These are phyloP conservation scores for Purpureocillium lavendulum DNA, from an alignment of 2,329 filamentous ascomycete genomes.

Conservation along the genomic window DNA sequence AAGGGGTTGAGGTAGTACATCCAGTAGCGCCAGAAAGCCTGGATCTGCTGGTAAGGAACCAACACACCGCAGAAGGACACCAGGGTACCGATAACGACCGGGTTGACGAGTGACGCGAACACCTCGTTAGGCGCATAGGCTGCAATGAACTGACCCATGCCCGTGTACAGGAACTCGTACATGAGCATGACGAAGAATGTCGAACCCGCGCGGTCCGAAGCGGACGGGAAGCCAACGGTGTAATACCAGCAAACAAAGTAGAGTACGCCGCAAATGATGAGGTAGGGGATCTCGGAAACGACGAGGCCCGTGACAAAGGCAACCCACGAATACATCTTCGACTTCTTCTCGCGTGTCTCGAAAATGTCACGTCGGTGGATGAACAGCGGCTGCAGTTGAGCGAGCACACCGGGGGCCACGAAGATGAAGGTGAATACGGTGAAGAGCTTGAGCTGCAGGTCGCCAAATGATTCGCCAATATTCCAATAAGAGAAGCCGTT, in stretches of 20 bases:
- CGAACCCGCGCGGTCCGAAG: slow-evolving; percentile 37
- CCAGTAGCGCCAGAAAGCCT: slow-evolving; percentile 61
- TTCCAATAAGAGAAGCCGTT: slow-evolving; percentile 57
- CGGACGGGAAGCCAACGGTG: slow-evolving; percentile 40
- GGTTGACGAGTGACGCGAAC: slow-evolving; percentile 50
- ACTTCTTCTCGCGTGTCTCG: slow-evolving; percentile 50
- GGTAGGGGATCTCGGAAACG: slow-evolving; percentile 37
- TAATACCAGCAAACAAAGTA: slow-evolving; percentile 52
- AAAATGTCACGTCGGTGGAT: slow-evolving; percentile 48
- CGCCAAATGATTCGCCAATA: slow-evolving; percentile 40
- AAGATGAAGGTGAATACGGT: slow-evolving; percentile 58
- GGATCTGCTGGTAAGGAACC: slow-evolving; percentile 56
- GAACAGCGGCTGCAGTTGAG: slow-evolving; percentile 52
- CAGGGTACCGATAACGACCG: slow-evolving; percentile 46
- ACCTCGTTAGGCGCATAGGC: slow-evolving; percentile 54
- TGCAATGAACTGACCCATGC: slow-evolving; percentile 55
- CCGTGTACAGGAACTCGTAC: slow-evolving; percentile 53
- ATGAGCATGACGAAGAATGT: slow-evolving; percentile 47
- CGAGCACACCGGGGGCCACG: slow-evolving; percentile 48
- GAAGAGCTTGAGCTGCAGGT: slow-evolving; percentile 47
- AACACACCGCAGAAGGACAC: slow-evolving; percentile 69
- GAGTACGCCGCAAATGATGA: slow-evolving; percentile 32
- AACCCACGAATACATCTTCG: slow-evolving; percentile 52
- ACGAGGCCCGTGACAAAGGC: slow-evolving; percentile 47
- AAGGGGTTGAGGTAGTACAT: slow-evolving; percentile 55